Evolutionary conservation across 108 stramenopile species (phyloP).

Genomic region (Cyclotella distinguenda): DNA sequence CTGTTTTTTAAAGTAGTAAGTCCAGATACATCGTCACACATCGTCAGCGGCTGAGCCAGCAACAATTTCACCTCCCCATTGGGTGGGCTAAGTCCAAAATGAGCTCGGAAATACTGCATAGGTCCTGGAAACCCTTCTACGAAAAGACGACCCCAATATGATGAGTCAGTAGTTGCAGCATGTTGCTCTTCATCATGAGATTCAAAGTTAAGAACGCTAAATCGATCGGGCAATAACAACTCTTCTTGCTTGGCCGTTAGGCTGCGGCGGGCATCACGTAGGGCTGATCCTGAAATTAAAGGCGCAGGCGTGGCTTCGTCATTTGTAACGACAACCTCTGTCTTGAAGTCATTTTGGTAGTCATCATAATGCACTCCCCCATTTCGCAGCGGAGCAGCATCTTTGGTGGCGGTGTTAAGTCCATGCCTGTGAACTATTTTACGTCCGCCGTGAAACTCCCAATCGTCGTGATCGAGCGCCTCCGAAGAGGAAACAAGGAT

Average conservation of each 20-base stretch:
- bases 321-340: conserved; percentile 12
- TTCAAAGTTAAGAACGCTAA: conserved; percentile 27
- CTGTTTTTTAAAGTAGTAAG: conserved; percentile 17
- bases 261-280: background rate
- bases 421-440: conserved; percentile 8
- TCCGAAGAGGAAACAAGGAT: background rate
- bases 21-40: conserved; percentile 31
- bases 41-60: conserved; percentile 35
- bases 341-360: background rate
- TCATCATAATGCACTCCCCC: conserved; percentile 10
- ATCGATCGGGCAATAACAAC: conserved; percentile 9
- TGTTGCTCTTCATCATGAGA: background rate
- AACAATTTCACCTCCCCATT: conserved; percentile 16
- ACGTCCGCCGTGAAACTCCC: conserved; percentile 18
- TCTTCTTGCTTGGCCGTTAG: background rate
- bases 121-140: conserved; percentile 34
- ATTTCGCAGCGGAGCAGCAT: conserved; percentile 2
- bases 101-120: conserved; percentile 48
- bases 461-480: conserved; percentile 16
- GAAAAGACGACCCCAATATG: conserved; percentile 49
- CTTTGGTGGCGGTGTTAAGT: conserved; percentile 9
- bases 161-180: background rate
- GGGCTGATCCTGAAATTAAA: background rate
- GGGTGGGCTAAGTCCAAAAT: conserved; percentile 40
- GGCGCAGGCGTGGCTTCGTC: conserved; percentile 23